Evolutionary conservation across 2,329 filamentous ascomycete genomes (phyloP), one percentile per base, ranked within the genome.

Genomic region (Paracamarosporium sp.): DNA sequence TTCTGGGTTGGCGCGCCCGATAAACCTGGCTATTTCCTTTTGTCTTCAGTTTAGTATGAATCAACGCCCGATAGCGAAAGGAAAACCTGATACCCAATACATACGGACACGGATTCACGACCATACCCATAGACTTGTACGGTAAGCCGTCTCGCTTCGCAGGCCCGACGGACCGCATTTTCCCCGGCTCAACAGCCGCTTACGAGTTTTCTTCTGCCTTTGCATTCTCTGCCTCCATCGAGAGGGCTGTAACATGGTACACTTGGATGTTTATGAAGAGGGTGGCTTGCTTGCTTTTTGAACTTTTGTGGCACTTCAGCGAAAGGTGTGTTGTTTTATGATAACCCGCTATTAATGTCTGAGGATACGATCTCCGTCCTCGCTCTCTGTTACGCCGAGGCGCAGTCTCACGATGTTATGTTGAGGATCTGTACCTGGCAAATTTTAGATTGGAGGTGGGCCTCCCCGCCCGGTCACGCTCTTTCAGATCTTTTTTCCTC

Each of bases 11-110:
- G 57, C 25, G 27, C 38, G 36, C 46, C 50, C 57, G 50, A 59
- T 71, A 73, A 55, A 50, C 30, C 46, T 35, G 30, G 24, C 43
- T 40, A 31, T 55, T 62, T 57, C 44, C 43, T 41, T 46, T 57
- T 58, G 48, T 15, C 13, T n/a, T 27, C n/a, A 9, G n/a, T 43
- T 51, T n/a, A 27, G 25, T 20, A 51, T 8, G 13, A 41, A 17
- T 20, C 35, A 17, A 43, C 17, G 43, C 41, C 30, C 40, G 12
- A 33, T 8, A 41, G n/a, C 36, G 17, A 44, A 48, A 53, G 53
- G 30, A 33, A 47, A 46, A 56, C n/a, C 33, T 53, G 55, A 57
- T 57, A 57, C 54, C 55, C 55, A n/a, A 44, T 48, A 53, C 48
- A 40, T 17, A 50, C 33, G 24, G 20, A 48, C 50, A 57, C 55